phyloP scores from a whole-genome alignment of 805 yeast species.

The Metschnikowia lunata region DNA sequence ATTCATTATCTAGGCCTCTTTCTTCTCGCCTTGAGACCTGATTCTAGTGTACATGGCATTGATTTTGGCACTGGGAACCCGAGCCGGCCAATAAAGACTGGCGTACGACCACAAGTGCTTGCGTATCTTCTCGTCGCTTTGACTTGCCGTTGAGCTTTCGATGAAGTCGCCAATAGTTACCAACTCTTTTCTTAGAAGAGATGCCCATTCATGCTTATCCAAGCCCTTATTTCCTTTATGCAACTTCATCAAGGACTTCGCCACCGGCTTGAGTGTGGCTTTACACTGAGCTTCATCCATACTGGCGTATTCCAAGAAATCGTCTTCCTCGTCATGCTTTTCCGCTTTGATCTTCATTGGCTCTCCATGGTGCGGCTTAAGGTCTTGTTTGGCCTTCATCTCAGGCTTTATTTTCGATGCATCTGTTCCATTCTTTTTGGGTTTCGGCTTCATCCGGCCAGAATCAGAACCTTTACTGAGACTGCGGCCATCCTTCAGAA shows the following conservation, averaged over 20 bases:
- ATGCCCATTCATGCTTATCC: constrained; percentile 74
- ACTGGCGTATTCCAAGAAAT: constrained; percentile 57
- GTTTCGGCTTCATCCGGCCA: constrained; percentile 3
- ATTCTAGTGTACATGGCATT: constrained; percentile 71
- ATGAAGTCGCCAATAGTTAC: constrained; percentile 73
- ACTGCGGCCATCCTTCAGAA: not conserved
- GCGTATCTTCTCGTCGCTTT: constrained; percentile 34
- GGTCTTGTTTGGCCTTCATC: constrained; percentile 18
- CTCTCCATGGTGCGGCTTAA: constrained; percentile 9
- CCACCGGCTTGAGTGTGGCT: constrained; percentile 57
- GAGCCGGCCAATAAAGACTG: constrained; percentile 81
- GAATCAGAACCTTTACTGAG: constrained; percentile 1
- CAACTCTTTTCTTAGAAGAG: constrained; percentile 62
- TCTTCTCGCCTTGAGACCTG: constrained; percentile 23
- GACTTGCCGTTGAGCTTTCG: constrained; percentile 28
- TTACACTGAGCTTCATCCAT: constrained; percentile 75
- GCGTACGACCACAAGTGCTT: constrained; percentile 85
- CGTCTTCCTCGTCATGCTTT: constrained; percentile 16
- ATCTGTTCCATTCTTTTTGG: constrained; percentile 3
- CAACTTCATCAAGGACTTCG: constrained; percentile 59
- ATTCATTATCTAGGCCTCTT: not conserved
- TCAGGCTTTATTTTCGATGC: constrained; percentile 14
- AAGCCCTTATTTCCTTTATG: constrained; percentile 70
- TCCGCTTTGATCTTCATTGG: constrained; percentile 15
- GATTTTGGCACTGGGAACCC: constrained; percentile 70